These are phyloP conservation scores for Aspergillus clavatus DNA, from an alignment of 2,329 filamentous ascomycete species.

Conservation along the genomic window DNA sequence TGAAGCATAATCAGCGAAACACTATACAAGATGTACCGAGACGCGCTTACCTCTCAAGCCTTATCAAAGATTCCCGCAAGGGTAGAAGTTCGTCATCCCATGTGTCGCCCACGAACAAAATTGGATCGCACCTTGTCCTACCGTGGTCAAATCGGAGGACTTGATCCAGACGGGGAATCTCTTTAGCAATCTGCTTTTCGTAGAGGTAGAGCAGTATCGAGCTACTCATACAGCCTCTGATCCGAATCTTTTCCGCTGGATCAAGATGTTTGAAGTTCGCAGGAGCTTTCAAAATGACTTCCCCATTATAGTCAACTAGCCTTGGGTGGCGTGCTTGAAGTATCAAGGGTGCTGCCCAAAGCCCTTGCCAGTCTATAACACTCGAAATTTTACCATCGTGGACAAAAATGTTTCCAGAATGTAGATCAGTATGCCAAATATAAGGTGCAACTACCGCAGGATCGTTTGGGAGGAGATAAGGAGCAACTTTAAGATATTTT, in stretches of 20 bases:
- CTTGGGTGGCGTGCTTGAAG: conserved; percentile 19
- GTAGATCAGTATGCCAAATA: conserved; percentile 41
- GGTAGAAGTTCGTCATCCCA: conserved; percentile 24
- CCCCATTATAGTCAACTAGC: conserved; percentile 24
- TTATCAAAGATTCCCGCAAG: conserved; percentile 22
- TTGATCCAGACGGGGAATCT: conserved; percentile 13
- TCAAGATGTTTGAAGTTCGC: conserved; percentile 21
- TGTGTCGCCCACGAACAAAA: conserved; percentile 18
- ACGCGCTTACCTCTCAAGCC: conserved; percentile 22
- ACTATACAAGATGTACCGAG: no score
- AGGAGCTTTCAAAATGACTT: conserved; percentile 21
- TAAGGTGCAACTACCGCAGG: conserved; percentile 21
- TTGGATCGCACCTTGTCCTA: conserved; percentile 14
- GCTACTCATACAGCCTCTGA: conserved; percentile 16
- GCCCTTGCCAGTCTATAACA: conserved; percentile 43
- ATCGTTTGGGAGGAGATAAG: conserved; percentile 27
- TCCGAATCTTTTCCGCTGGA: conserved; percentile 7
- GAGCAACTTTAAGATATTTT: conserved; percentile 28
- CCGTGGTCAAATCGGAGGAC: conserved; percentile 15
- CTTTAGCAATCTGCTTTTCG: conserved; percentile 12
- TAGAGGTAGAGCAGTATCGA: conserved; percentile 23
- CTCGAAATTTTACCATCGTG: conserved; percentile 31
- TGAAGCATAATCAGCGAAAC: no score
- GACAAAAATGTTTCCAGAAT: conserved; percentile 38
- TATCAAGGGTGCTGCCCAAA: conserved; percentile 26